These are phyloP conservation scores for Brettanomyces custersianus DNA, from an alignment of 805 yeast genomes.

Conservation along the genomic window DNA sequence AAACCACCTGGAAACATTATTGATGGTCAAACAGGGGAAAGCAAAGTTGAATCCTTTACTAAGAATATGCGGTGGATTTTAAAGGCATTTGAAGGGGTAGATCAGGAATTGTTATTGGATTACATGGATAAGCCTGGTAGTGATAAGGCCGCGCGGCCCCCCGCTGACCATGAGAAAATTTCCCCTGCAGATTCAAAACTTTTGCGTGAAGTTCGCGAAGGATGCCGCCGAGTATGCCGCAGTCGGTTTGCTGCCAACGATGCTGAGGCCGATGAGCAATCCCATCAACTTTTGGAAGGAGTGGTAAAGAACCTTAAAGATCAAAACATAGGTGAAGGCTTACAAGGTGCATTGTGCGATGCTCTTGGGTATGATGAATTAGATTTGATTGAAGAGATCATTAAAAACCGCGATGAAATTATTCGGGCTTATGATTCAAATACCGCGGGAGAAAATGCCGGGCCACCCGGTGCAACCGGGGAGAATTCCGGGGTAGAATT, in stretches of 20 bases:
- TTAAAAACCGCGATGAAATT: slow-evolving; percentile 34
- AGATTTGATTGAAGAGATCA: slow-evolving; percentile 60
- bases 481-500: too few species aligned
- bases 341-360: slow-evolving; percentile 71
- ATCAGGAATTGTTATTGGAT: slow-evolving; percentile 11
- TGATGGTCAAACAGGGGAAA: slow-evolving; percentile 20
- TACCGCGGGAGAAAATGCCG: too few species aligned
- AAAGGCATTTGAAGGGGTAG: slow-evolving; percentile 25
- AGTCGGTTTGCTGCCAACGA: slow-evolving; percentile 15
- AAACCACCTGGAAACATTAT: slow-evolving; percentile 23
- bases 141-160: too few species aligned
- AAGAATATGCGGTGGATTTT: slow-evolving; percentile 18
- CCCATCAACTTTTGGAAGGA: slow-evolving; percentile 15
- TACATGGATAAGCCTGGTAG: too few species aligned
- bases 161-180: slow-evolving; percentile 4
- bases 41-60: slow-evolving; percentile 17
- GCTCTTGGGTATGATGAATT: slow-evolving; percentile 80
- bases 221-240: slow-evolving; percentile 21
- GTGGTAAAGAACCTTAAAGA: slow-evolving; percentile 27
- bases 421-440: slow-evolving; percentile 15
- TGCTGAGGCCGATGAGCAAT: slow-evolving; percentile 7
- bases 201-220: slow-evolving; percentile 12
- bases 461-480: too few species aligned
- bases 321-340: slow-evolving; percentile 40
- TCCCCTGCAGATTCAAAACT: slow-evolving; percentile 5